Conservation (phyloP, 345 rosid genomes). For the Aegle marmelos region DNA sequence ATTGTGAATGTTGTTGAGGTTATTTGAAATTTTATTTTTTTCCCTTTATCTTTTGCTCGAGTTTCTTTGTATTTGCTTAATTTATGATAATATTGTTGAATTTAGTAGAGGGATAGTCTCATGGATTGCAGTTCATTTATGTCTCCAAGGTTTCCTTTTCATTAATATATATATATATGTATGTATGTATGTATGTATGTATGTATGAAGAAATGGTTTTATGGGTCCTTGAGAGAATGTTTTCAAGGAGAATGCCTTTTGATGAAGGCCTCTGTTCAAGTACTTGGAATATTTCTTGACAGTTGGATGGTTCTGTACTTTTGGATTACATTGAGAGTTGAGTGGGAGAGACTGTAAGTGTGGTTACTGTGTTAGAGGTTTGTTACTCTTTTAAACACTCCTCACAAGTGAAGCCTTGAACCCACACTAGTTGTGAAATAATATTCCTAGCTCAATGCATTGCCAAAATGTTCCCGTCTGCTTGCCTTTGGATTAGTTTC, state of each 20-base stretch:
- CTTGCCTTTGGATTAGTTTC: neutral
- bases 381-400: slow-evolving; percentile 1
- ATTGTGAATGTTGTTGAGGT: slow-evolving; percentile 1
- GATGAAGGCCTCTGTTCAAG: slow-evolving; percentile 2
- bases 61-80: neutral
- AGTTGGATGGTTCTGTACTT: slow-evolving; percentile 1
- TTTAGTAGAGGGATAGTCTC: neutral
- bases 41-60: neutral
- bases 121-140: slow-evolving; percentile 9
- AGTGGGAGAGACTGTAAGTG: slow-evolving; percentile 8
- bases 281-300: slow-evolving; percentile 10
- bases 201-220: too few species aligned
- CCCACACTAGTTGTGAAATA: neutral
- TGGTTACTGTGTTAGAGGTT: neutral
- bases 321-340: slow-evolving; percentile 8
- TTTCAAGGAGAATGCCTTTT: neutral
- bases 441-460: neutral
- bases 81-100: slow-evolving; percentile 4
- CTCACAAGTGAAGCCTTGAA: slow-evolving; percentile 7
- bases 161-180: too few species aligned
- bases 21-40: neutral
- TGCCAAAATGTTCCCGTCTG: neutral
- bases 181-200: too few species aligned
- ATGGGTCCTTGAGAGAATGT: slow-evolving; percentile 16
- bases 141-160: slow-evolving; percentile 7